Evolutionary conservation across 345 rosid species (phyloP).

Genomic region (Microcos paniculata): DNA sequence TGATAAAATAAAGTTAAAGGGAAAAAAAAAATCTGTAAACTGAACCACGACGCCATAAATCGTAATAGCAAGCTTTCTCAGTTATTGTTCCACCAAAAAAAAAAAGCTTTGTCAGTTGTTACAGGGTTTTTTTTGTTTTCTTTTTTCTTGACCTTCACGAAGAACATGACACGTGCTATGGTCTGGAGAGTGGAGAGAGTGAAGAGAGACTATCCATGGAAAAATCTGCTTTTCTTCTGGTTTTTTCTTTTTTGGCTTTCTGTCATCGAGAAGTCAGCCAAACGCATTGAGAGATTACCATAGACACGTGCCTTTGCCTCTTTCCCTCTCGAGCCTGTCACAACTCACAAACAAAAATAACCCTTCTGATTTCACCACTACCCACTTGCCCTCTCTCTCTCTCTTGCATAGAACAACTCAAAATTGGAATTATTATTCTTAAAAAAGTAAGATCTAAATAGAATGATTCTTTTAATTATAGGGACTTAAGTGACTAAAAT

Average conservation of each 20-base stretch:
- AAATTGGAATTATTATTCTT: background rate
- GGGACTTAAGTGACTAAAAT: too few relatives aligned
- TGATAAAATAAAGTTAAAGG: background rate
- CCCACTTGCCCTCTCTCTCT: background rate
- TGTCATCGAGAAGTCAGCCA: constrained; percentile 37
- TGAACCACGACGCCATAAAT: too few relatives aligned
- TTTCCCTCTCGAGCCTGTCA: constrained; percentile 38
- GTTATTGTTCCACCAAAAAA: too few relatives aligned
- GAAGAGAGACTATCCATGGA: too few relatives aligned
- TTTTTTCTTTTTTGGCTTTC: too few relatives aligned
- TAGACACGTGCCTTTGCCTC: constrained; percentile 48
- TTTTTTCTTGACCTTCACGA: background rate
- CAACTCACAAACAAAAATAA: background rate
- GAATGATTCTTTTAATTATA: too few relatives aligned
- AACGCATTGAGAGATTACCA: constrained; percentile 20
- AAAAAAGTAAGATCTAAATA: too few relatives aligned
- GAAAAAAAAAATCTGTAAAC: background rate
- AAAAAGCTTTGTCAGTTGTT: background rate
- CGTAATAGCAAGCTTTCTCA: too few relatives aligned
- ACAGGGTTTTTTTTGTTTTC: background rate
- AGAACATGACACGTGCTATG: constrained; percentile 6
- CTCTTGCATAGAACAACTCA: constrained; percentile 27
- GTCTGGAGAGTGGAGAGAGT: background rate
- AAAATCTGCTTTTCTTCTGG: too few relatives aligned
- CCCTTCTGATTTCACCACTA: constrained; percentile 10